A percentile compares a stretch with the other conserved stretches of the same genome.
Evolutionary conservation across 106 monocot genomes (phyloP).

Genomic region (Posidonia australis): DNA sequence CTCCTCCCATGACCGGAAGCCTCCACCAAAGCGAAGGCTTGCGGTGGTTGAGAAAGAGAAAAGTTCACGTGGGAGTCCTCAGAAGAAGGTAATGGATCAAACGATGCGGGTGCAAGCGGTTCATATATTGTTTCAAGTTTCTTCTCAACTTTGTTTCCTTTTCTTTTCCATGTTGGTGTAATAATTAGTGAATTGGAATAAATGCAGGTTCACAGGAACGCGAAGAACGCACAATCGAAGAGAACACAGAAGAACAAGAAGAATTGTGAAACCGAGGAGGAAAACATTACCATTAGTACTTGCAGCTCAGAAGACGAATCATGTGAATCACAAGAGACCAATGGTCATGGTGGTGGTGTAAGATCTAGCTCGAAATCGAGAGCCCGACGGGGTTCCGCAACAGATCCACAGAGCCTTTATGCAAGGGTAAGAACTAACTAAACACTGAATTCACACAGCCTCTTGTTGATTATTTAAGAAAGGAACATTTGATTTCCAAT

Average conservation of each 20-base stretch:
- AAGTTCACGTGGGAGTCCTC: background rate
- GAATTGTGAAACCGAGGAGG: constrained; percentile 1
- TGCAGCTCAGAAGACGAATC: constrained; percentile 11
- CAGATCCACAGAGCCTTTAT: constrained; percentile 36
- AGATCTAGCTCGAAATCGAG: constrained; percentile 8
- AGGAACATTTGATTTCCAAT: too few relatives aligned
- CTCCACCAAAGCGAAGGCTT: background rate
- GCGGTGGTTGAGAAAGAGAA: background rate
- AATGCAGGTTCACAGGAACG: constrained; percentile 8
- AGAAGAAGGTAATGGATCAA: too few relatives aligned
- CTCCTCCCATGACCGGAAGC: background rate
- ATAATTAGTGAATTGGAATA: background rate
- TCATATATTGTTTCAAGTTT: too few relatives aligned
- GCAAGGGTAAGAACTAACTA: constrained; percentile 18
- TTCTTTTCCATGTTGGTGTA: background rate
- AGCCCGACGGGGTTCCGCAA: constrained; percentile 20
- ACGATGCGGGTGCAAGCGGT: too few relatives aligned
- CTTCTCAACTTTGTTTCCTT: background rate
- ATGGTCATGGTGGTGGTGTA: background rate
- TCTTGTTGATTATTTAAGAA: too few relatives aligned
- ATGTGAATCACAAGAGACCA: constrained; percentile 7
- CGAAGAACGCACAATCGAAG: constrained; percentile 7
- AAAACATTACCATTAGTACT: background rate
- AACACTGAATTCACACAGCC: background rate
- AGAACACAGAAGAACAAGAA: background rate